Percentiles rank a stretch among this genome's conserved stretches.
phyloP scores from a whole-genome alignment of 2,329 filamentous ascomycete species.

The Uncinocarpus reesii region DNA sequence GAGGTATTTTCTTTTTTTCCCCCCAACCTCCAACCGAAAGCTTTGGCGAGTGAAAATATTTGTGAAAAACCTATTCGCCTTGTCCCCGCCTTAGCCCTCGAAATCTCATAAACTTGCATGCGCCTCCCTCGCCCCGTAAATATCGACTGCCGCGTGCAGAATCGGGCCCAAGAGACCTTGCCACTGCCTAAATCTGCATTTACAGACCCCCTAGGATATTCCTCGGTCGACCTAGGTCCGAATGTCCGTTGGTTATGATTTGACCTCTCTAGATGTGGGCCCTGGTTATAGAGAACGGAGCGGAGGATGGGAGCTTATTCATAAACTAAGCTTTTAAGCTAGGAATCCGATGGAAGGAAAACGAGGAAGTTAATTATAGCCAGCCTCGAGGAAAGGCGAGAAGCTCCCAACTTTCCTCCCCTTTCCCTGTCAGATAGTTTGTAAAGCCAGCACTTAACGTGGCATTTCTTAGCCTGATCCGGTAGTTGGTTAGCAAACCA shows the following conservation, averaged over 20 bases:
- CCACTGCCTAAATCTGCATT: too few species aligned
- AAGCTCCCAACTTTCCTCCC: neutral
- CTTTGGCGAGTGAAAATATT: neutral
- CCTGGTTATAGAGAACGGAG: neutral
- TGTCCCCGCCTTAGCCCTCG: neutral
- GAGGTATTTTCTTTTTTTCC: neutral
- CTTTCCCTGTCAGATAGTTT: neutral
- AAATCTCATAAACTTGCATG: neutral
- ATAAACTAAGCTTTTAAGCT: neutral
- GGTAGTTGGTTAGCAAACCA: neutral
- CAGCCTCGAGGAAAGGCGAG: neutral
- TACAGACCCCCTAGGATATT: neutral
- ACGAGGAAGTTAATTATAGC: neutral
- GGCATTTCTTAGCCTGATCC: neutral
- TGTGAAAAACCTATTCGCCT: neutral
- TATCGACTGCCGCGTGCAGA: slow-evolving; percentile 7
- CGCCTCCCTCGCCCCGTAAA: neutral
- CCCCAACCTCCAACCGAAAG: neutral
- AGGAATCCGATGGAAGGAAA: neutral
- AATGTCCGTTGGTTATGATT: neutral
- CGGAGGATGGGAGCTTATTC: slow-evolving; percentile 9
- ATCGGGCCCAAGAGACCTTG: neutral
- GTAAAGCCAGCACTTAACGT: neutral
- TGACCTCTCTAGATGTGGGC: neutral
- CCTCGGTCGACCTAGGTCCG: neutral